phyloP scores from a whole-genome alignment of 768 basidiomycete genomes.

The Trametes cinnabarina region DNA sequence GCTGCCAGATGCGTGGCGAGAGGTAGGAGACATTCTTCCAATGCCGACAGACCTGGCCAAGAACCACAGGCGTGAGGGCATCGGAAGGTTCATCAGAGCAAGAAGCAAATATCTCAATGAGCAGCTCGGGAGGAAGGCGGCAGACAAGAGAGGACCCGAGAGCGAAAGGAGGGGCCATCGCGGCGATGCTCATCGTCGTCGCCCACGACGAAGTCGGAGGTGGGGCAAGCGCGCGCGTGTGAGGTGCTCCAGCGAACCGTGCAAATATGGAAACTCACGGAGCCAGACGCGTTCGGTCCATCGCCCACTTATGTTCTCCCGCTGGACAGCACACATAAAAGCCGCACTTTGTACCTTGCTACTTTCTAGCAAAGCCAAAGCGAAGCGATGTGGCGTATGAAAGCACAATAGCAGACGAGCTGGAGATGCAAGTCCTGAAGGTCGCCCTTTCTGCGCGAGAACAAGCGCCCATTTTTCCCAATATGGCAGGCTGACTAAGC shows the following conservation, averaged over 20 bases:
- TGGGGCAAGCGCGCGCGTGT: conserved; percentile 2
- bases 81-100: conserved; percentile 32
- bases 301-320: too few species aligned
- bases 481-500: conserved; percentile 38
- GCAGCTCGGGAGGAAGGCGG: conserved; percentile 21
- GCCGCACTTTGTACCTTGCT: too few species aligned
- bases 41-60: conserved; percentile 53
- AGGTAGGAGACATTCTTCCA: conserved; percentile 57
- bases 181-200: conserved; percentile 10
- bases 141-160: background rate
- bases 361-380: background rate
- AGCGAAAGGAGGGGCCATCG: background rate
- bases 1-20: conserved; percentile 62
- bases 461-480: background rate
- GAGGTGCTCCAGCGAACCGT: background rate
- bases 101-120: conserved; percentile 48
- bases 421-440: background rate
- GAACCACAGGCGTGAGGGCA: conserved; percentile 46
- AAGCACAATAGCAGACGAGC: too few species aligned
- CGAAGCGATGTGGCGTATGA: too few species aligned
- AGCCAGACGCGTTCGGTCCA: too few species aligned
- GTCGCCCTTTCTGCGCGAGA: background rate
- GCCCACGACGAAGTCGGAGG: conserved; percentile 13
- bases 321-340: too few species aligned
- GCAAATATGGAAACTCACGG: conserved; percentile 7